Evolutionary conservation across 352 stramenopile genomes (phyloP).

Genomic region (Hyaloperonospora arabidopsidis): DNA sequence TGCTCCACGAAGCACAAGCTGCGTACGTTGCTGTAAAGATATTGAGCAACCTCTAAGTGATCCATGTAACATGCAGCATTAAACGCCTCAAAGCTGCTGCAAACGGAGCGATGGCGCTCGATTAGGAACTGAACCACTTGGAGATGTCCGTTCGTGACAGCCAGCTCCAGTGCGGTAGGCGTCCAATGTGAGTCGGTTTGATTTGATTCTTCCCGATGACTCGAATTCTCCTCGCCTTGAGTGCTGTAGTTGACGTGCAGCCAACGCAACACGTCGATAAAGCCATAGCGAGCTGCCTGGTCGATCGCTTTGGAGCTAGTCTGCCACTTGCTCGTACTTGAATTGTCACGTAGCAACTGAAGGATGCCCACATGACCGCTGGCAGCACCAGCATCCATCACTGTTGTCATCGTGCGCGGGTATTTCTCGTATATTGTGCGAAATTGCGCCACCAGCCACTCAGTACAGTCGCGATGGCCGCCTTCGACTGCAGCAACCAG

Average conservation of each 20-base stretch:
- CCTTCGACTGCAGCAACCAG: slow-evolving; percentile 46
- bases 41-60: slow-evolving; percentile 48
- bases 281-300: slow-evolving; percentile 45
- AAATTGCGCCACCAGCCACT: slow-evolving; percentile 50
- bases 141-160: slow-evolving; percentile 56
- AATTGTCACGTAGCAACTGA: slow-evolving; percentile 35
- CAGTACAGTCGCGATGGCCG: slow-evolving; percentile 43
- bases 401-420: slow-evolving; percentile 25
- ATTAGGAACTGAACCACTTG: slow-evolving; percentile 55
- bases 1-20: slow-evolving; percentile 43
- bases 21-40: slow-evolving; percentile 38
- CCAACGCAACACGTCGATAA: slow-evolving; percentile 47
- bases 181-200: slow-evolving; percentile 32
- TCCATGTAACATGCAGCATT: slow-evolving; percentile 71
- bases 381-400: slow-evolving; percentile 48
- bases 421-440: slow-evolving; percentile 30
- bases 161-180: slow-evolving; percentile 45
- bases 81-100: slow-evolving; percentile 44
- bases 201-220: slow-evolving; percentile 8
- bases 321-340: slow-evolving; percentile 35
- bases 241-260: slow-evolving; percentile 32
- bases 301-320: slow-evolving; percentile 50
- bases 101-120: slow-evolving; percentile 39
- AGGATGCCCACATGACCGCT: slow-evolving; percentile 53
- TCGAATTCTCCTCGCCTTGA: slow-evolving; percentile 12